A percentile compares a stretch with the other conserved stretches of the same genome.
Evolutionary conservation across 805 yeast genomes (phyloP).

Genomic region (Middelhovenomyces tepae): DNA sequence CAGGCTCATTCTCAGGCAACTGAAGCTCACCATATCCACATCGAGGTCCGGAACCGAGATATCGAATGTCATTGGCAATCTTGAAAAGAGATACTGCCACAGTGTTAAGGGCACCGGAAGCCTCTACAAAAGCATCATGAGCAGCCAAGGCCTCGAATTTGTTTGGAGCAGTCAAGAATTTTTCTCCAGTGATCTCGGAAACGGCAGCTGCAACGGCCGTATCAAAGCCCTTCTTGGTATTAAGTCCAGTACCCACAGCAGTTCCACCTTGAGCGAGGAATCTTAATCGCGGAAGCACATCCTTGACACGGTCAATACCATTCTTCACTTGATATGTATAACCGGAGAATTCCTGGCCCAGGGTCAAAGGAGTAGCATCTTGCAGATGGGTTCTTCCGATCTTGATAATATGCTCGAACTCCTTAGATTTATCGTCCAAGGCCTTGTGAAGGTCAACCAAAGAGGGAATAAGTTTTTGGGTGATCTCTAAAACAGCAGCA

Average conservation of each 20-base stretch:
- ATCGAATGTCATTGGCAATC: constrained; percentile 96
- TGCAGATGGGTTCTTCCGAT: constrained; percentile 98
- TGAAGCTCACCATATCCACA: constrained; percentile 97
- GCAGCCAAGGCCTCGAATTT: constrained; percentile 99
- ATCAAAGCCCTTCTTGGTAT: constrained; percentile 88
- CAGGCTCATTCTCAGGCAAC: constrained; percentile 98
- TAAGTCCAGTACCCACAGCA: constrained; percentile 97
- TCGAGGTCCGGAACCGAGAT: constrained; percentile 98
- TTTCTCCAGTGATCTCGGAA: constrained; percentile 75
- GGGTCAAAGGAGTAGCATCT: constrained; percentile 96
- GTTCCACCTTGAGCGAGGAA: constrained; percentile 98
- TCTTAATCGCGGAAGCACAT: constrained; percentile 63
- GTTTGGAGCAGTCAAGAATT: constrained; percentile 93
- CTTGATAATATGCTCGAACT: constrained; percentile 84
- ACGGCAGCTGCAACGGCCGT: constrained; percentile 81
- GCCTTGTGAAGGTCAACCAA: constrained; percentile 68
- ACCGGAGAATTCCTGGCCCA: constrained; percentile 97
- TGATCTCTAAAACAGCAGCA: constrained; percentile 90
- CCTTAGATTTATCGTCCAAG: constrained; percentile 67
- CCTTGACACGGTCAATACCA: constrained; percentile 82
- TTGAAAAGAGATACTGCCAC: constrained; percentile 88
- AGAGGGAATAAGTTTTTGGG: constrained; percentile 68
- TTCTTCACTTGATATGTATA: constrained; percentile 88
- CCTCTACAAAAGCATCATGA: constrained; percentile 96
- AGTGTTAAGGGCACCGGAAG: constrained; percentile 94